Evolutionary conservation across 1,139 yeast genomes (phyloP).

Genomic region (Saccharomycopsis crataegensis): DNA sequence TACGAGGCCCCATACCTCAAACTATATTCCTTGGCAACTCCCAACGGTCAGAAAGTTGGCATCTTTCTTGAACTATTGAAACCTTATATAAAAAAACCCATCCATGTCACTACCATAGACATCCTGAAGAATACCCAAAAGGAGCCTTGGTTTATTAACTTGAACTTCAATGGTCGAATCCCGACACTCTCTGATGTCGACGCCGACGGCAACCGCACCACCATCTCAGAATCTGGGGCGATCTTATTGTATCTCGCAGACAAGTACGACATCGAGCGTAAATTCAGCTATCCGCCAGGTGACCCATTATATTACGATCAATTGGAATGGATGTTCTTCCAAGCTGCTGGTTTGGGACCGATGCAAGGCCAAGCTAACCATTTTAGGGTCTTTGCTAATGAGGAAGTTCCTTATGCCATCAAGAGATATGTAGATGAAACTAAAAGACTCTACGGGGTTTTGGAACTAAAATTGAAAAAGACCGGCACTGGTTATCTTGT

Average conservation of each 20-base stretch:
- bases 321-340: conserved; percentile 47
- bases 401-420: conserved; percentile 44
- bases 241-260: conserved; percentile 50
- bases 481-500: conserved; percentile 46
- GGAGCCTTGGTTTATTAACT: conserved; percentile 43
- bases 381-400: conserved; percentile 34
- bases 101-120: conserved; percentile 36
- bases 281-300: conserved; percentile 39
- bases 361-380: conserved; percentile 53
- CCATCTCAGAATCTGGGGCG: conserved; percentile 52
- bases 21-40: conserved; percentile 43
- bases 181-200: conserved; percentile 48
- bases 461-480: conserved; percentile 39
- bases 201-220: conserved; percentile 31
- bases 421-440: conserved; percentile 45
- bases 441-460: conserved; percentile 44
- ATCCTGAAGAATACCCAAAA: conserved; percentile 38
- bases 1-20: conserved; percentile 33
- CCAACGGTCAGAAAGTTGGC: conserved; percentile 50
- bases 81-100: conserved; percentile 28
- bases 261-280: conserved; percentile 46
- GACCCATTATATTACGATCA: conserved; percentile 42
- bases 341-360: conserved; percentile 54
- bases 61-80: conserved; percentile 42
- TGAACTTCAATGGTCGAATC: conserved; percentile 58